These are phyloP conservation scores for Helotiales sp. DNA, from an alignment of 2,329 filamentous ascomycete genomes.

Conservation along the genomic window DNA sequence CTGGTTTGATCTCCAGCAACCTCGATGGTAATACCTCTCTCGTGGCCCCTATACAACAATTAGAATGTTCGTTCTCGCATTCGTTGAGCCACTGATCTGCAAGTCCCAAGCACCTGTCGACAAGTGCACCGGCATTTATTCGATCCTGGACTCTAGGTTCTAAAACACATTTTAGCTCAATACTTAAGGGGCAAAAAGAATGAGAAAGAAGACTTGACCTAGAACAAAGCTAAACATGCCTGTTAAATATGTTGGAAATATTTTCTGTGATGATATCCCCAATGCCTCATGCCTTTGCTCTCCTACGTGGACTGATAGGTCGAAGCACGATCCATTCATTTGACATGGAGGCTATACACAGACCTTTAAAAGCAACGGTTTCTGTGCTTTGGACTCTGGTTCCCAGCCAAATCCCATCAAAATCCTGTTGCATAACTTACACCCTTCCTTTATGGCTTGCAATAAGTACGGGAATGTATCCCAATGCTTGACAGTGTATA, in stretches of 20 bases:
- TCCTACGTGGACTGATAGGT: background rate
- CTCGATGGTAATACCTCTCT: background rate
- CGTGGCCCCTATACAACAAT: background rate
- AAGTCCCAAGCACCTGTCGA: background rate
- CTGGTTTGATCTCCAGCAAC: background rate
- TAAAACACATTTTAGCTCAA: background rate
- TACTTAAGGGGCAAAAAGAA: too few relatives aligned
- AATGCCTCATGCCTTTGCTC: background rate
- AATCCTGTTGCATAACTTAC: background rate
- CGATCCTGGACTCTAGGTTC: background rate
- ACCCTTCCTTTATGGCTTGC: background rate
- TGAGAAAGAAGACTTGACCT: too few relatives aligned
- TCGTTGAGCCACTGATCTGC: background rate
- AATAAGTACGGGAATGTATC: background rate
- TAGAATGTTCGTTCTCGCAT: background rate
- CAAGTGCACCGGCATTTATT: too few relatives aligned
- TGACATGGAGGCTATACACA: too few relatives aligned
- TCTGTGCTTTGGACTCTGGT: background rate
- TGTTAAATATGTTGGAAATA: background rate
- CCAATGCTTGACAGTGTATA: background rate
- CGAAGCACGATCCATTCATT: background rate
- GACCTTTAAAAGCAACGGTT: background rate
- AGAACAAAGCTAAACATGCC: too few relatives aligned
- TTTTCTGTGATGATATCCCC: background rate
- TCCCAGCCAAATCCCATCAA: background rate